A percentile compares a stretch with the other conserved stretches of the same genome.
Evolutionary conservation across 306 rosid genomes (phyloP).

Genomic region (Prunus campanulata): DNA sequence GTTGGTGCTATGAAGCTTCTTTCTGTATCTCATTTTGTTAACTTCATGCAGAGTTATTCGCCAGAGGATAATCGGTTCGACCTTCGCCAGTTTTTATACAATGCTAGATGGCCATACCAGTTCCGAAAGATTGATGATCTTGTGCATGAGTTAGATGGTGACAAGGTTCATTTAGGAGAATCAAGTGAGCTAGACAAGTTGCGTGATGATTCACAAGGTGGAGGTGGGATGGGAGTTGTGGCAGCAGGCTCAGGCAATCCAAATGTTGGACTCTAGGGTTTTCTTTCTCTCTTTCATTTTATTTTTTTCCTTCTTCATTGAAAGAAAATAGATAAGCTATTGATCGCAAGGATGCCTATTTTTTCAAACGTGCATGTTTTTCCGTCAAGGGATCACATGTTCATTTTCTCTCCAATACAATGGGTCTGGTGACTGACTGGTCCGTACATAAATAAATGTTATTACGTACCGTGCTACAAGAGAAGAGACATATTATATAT

Average conservation of each 20-base stretch:
- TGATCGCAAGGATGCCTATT: background rate
- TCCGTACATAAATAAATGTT: too few relatives aligned
- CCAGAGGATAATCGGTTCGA: conserved; percentile 93
- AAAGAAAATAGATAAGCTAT: background rate
- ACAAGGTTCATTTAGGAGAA: conserved; percentile 40
- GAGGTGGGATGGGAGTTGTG: conserved; percentile 86
- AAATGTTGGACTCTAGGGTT: conserved; percentile 55
- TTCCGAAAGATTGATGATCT: conserved; percentile 84
- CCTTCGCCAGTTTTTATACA: conserved; percentile 87
- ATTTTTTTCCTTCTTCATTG: background rate
- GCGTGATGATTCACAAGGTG: conserved; percentile 42
- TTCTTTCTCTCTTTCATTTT: background rate
- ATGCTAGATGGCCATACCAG: conserved; percentile 91
- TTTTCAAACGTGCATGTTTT: background rate
- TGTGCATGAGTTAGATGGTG: conserved; percentile 52
- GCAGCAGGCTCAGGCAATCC: conserved; percentile 97
- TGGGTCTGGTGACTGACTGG: too few relatives aligned
- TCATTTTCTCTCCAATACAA: too few relatives aligned
- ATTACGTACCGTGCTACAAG: too few relatives aligned
- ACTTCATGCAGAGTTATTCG: conserved; percentile 74
- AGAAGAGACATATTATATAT: too few relatives aligned
- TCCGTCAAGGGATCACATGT: too few relatives aligned
- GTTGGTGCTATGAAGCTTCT: background rate
- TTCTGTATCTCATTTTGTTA: background rate
- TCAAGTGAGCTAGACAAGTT: conserved; percentile 36